These are phyloP conservation scores for Gloeopeniophorella convolvens DNA, from an alignment of 768 basidiomycete species.

Conservation along the genomic window DNA sequence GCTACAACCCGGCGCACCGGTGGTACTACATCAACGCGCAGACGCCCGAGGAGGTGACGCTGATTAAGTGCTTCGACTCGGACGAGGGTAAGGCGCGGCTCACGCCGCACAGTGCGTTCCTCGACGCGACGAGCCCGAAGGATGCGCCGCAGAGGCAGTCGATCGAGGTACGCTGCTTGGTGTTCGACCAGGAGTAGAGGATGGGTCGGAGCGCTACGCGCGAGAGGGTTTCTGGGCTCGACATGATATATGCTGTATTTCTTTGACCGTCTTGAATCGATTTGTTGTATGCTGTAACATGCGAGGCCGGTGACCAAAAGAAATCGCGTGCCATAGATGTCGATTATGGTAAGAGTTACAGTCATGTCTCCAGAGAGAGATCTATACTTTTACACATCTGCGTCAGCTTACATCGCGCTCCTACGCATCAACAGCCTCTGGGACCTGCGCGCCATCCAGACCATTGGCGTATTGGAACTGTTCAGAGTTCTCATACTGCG, in stretches of 20 bases:
- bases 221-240: not conserved
- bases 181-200: constrained; percentile 35
- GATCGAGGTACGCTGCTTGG: constrained; percentile 38
- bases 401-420: not conserved
- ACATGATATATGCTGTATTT: not conserved
- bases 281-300: too few relatives aligned
- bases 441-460: constrained; percentile 26
- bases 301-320: too few relatives aligned
- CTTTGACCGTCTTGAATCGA: too few relatives aligned
- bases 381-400: not conserved
- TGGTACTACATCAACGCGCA: constrained; percentile 32
- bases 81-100: constrained; percentile 33
- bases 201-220: not conserved
- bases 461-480: constrained; percentile 76
- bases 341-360: too few relatives aligned
- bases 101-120: constrained; percentile 40
- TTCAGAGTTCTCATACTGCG: constrained; percentile 71
- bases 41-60: constrained; percentile 23
- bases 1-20: constrained; percentile 26
- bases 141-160: constrained; percentile 36
- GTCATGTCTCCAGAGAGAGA: not conserved
- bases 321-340: too few relatives aligned
- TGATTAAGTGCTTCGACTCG: constrained; percentile 40
- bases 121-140: constrained; percentile 29
- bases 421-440: constrained; percentile 23